A percentile compares a stretch with the other conserved stretches of the same genome.
phyloP scores from a whole-genome alignment of 768 basidiomycete genomes.

The Lentinula raphanica region DNA sequence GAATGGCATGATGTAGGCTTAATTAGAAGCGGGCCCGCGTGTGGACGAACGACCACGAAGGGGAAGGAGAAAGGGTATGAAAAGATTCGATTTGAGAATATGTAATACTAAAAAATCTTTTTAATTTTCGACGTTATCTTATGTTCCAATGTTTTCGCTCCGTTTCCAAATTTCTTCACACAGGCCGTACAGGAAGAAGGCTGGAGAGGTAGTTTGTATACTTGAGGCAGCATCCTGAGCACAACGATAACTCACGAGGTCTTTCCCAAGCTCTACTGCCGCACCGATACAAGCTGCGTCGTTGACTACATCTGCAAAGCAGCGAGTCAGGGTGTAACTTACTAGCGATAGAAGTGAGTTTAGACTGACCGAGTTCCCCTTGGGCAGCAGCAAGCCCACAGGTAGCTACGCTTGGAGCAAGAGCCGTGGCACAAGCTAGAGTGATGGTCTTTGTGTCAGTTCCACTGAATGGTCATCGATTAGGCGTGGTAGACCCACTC shows the following conservation, averaged over 20 bases:
- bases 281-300: slow-evolving; percentile 1
- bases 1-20: background rate
- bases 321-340: background rate
- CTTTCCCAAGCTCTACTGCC: background rate
- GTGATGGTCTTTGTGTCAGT: background rate
- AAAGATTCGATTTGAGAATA: too few species aligned
- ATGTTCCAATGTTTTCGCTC: background rate
- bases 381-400: slow-evolving; percentile 3
- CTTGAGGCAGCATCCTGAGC: too few species aligned
- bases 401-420: background rate
- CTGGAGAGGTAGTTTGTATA: background rate
- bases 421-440: background rate
- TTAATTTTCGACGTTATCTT: background rate
- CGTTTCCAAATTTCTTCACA: background rate
- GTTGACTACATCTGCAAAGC: background rate
- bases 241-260: background rate
- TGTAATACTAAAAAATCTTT: background rate
- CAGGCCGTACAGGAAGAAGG: background rate
- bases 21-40: too few species aligned
- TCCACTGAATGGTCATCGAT: background rate
- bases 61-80: too few species aligned
- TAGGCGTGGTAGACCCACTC: background rate
- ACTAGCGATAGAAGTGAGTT: background rate
- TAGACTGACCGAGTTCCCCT: background rate
- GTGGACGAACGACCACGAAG: too few species aligned